Evolutionary conservation across 2,329 filamentous ascomycete species (phyloP), one percentile per base, ranked within the genome.

Genomic region (Acrocalymma vagum): DNA sequence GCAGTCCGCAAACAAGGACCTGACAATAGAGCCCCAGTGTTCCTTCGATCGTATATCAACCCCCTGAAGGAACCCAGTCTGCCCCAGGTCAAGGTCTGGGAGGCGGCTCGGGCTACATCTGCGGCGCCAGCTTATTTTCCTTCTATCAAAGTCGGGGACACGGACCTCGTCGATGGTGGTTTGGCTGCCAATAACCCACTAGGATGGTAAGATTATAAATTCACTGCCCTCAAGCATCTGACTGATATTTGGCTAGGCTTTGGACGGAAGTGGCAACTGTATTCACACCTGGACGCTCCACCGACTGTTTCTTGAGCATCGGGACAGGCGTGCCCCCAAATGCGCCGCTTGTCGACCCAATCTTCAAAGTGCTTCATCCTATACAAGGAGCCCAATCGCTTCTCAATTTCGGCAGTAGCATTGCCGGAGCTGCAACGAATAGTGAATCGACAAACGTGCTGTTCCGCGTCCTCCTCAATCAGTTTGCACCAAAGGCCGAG

Each of bases 221-320:
- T 8, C 23, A 24, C 8, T 8, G 23, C 8, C 23, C 8, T 24
- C 23, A 8, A 8, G n/a, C 23, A 8, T 8, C n/a, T 24, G 8
- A 24, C 29, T 32, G 3, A 38, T 10, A 3, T 35, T n/a, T 14
- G 24, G 2, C 11, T 23, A 46, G 43, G 38, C 16, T 46, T 3
- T 42, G 43, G 43, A 46, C 38, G 5, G 43, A 46, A 29, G n/a
- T 34, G 2, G 28, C 38, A 6, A 29, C 37, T 9, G 27, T 42
- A 0, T 42, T 42, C 14, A 27, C 24, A 5, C 38, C 43, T 4
- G 38, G 32, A 2, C 43, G 38, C 9, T 24, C 31, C 7, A 46
- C 43, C 4, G 15, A 33, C 15, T 46, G 43, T 23, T 46, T 46
- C 29, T n/a, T 42, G 13, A 46, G 43, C 18, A 38, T 46, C 5